Base-by-base conservation (phyloP, 208 protist genomes). In the Balamuthia mandrillaris region DNA sequence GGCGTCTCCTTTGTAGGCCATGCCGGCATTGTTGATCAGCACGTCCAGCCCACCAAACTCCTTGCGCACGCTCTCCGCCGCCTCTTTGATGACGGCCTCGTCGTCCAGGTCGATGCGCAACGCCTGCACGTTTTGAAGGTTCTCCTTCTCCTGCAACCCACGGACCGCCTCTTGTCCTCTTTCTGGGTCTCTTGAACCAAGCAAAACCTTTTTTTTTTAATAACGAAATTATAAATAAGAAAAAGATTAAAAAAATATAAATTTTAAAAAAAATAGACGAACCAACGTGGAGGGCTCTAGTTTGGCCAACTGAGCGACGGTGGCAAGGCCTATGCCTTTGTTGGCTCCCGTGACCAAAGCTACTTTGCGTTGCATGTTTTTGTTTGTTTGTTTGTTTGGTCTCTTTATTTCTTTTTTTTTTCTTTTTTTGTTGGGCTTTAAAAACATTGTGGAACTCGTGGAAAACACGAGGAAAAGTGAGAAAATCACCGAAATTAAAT, bases 1-100 rank as follows among this genome's bases (percentile, higher is more conserved):
- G 72, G 72, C 47, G 72, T 61, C 47, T 31, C 72, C 72, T 10
- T 81, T 81, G 51, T 44, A 41, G 9, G 72, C 72, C 47, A 81
- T 61, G 47, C 37, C 72, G 7, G 72, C 72, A 49, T 81, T 81
- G 72, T 81, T 81, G 18, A 81, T 65, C 45, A 81, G 54, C 31
- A 81, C 47, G 54, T 81, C 72, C 14, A 74, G 65, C 3, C 65
- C 65, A 2, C 65, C 65, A 18, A 51, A 74, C 65, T 74, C 65
- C 41, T 12, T 31, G 65, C 51, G 27, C 41, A 74, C 65, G 41
- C 51, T 42, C 21, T 52, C n/a, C 27, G 65, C 65, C 3, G 65
- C 65, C 7, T 18, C 37, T 2, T 74, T 16, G n/a, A 74, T 49
- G 1, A 42, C 44, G 4, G 5, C 29, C 65, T 47, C 65, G 39